These are phyloP conservation scores for Xylariaceae sp. DNA, from an alignment of 2,329 filamentous ascomycete genomes.

Conservation along the genomic window DNA sequence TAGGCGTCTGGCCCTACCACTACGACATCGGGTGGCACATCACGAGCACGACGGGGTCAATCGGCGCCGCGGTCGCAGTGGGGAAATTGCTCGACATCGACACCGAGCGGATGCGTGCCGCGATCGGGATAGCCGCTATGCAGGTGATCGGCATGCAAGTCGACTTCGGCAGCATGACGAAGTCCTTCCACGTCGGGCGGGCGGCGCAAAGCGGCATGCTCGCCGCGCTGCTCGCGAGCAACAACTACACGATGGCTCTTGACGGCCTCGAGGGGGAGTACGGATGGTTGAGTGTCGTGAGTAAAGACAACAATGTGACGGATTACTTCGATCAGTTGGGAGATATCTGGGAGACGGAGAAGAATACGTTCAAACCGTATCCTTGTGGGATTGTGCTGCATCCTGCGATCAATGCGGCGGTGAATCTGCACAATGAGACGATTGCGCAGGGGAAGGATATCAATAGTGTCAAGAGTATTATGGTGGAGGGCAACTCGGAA, in stretches of 20 bases:
- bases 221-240: conserved; percentile 34
- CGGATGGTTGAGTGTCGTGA: conserved; percentile 51
- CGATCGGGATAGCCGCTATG: conserved; percentile 49
- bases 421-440: conserved; percentile 41
- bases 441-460: conserved; percentile 24
- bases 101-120: conserved; percentile 40
- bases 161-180: conserved; percentile 53
- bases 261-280: conserved; percentile 47
- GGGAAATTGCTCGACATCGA: conserved; percentile 42
- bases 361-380: conserved; percentile 54
- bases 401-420: conserved; percentile 49
- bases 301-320: conserved; percentile 35
- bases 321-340: conserved; percentile 36
- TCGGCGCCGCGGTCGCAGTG: conserved; percentile 50
- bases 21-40: conserved; percentile 57
- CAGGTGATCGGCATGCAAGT: conserved; percentile 51
- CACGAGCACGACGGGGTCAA: conserved; percentile 47
- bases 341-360: conserved; percentile 45
- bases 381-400: conserved; percentile 56
- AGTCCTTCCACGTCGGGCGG: conserved; percentile 51
- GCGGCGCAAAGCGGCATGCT: conserved; percentile 50
- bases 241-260: conserved; percentile 46
- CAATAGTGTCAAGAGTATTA: conserved; percentile 29
- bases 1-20: conserved; percentile 50
- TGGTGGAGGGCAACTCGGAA: conserved; percentile 46